These are phyloP conservation scores for Bolboschoenoplectus hybrid DNA, from an alignment of 202 grass and related monocot genomes.

Conservation along the genomic window DNA sequence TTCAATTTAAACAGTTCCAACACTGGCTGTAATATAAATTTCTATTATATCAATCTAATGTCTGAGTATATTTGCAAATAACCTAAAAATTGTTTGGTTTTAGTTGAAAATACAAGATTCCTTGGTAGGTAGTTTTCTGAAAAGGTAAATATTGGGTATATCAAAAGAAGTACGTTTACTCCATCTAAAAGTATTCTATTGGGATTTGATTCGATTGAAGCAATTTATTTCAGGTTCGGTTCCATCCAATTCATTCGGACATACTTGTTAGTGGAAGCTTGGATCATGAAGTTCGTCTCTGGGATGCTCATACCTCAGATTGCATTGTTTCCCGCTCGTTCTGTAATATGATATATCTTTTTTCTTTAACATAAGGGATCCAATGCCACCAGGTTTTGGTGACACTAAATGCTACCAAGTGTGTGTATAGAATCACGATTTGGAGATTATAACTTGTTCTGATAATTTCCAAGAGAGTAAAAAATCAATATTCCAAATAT, in stretches of 20 bases:
- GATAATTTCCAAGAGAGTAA: background rate
- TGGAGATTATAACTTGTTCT: background rate
- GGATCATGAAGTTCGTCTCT: slow-evolving; percentile 95
- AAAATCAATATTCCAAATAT: slow-evolving; percentile 14
- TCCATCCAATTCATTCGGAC: slow-evolving; percentile 86
- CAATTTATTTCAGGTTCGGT: slow-evolving; percentile 70
- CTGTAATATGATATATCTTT: slow-evolving; percentile 69
- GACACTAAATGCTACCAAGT: background rate
- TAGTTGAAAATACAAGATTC: slow-evolving; percentile 3
- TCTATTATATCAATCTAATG: background rate
- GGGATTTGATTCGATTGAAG: background rate
- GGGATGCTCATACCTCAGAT: slow-evolving; percentile 83
- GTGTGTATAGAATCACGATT: background rate
- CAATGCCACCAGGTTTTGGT: slow-evolving; percentile 8
- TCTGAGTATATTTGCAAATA: slow-evolving; percentile 9
- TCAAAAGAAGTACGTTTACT: background rate
- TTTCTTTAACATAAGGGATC: background rate
- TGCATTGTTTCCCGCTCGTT: slow-evolving; percentile 84
- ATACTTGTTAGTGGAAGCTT: slow-evolving; percentile 99
- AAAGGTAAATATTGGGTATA: background rate
- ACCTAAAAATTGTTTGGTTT: slow-evolving; percentile 12
- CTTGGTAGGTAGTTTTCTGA: background rate
- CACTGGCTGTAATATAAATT: background rate
- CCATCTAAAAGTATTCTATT: background rate
- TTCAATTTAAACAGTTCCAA: background rate